phyloP scores from a whole-genome alignment of 371 early-diverging fungal species.

The Mucor lusitanicus region DNA sequence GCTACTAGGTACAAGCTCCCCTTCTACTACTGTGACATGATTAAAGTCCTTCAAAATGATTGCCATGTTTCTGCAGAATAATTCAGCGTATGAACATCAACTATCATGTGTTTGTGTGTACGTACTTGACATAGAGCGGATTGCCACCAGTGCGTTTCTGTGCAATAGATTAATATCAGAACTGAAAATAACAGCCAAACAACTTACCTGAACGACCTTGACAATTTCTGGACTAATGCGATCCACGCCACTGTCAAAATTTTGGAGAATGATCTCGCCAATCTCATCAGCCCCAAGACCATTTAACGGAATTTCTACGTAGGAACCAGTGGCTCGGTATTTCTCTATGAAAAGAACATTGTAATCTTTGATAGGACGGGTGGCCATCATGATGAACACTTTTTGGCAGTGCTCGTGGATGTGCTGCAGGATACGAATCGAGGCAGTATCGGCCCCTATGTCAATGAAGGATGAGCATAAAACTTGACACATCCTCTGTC shows the following conservation, averaged over 20 bases:
- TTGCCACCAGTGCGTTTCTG: constrained; percentile 61
- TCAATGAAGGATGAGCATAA: not conserved
- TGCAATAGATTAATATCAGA: not conserved
- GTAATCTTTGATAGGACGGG: constrained; percentile 56
- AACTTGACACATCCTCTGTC: not conserved
- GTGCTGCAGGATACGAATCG: constrained; percentile 35
- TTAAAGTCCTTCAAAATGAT: constrained; percentile 56
- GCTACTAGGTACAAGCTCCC: constrained; percentile 47
- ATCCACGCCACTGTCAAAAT: constrained; percentile 48
- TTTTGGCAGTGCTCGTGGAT: constrained; percentile 53
- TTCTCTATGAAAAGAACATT: constrained; percentile 36
- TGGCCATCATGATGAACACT: constrained; percentile 47
- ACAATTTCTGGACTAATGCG: constrained; percentile 52
- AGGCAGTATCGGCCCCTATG: constrained; percentile 58
- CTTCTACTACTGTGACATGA: constrained; percentile 58
- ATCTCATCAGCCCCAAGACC: constrained; percentile 53
- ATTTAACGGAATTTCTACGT: constrained; percentile 44
- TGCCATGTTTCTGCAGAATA: constrained; percentile 45
- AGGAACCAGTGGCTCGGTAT: constrained; percentile 31
- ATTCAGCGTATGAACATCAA: not conserved
- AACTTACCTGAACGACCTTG: constrained; percentile 40
- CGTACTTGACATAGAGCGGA: constrained; percentile 59
- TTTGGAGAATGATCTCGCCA: constrained; percentile 48
- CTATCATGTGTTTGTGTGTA: not conserved
- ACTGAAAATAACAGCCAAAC: not conserved